Conservation (phyloP, 2,329 filamentous ascomycete genomes). For the Arthrobotrys musiformis region DNA sequence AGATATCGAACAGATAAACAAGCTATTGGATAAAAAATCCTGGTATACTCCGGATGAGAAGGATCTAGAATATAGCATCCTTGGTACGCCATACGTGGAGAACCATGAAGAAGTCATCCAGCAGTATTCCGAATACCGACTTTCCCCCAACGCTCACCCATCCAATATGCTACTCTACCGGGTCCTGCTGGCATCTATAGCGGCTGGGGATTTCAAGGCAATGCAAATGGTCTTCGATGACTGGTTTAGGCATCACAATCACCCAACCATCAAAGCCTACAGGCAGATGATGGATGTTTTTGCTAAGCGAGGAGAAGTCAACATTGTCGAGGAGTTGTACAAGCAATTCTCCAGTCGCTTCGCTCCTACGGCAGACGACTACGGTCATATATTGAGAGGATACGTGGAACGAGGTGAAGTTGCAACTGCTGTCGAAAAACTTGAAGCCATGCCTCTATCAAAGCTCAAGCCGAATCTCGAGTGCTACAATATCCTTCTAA, state of each 20-base stretch:
- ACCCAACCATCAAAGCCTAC: conserved; percentile 60
- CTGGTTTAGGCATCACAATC: conserved; percentile 60
- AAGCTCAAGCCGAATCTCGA: conserved; percentile 69
- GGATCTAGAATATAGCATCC: conserved; percentile 30
- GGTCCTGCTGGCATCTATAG: conserved; percentile 60
- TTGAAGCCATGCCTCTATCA: conserved; percentile 71
- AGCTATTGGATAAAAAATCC: background rate
- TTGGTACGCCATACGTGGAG: conserved; percentile 19
- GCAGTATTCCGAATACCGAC: conserved; percentile 57
- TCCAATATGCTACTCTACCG: conserved; percentile 57
- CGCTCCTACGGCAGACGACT: conserved; percentile 56
- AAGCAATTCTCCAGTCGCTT: conserved; percentile 61
- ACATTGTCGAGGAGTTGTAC: conserved; percentile 65
- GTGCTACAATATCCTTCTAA: conserved; percentile 81
- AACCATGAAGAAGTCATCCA: conserved; percentile 47
- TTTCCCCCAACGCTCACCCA: conserved; percentile 22
- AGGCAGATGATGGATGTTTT: conserved; percentile 63
- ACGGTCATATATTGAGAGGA: conserved; percentile 74
- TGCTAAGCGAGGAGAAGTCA: conserved; percentile 65
- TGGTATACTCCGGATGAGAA: conserved; percentile 24
- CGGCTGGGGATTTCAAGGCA: conserved; percentile 60
- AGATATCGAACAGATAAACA: background rate
- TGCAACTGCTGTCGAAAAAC: conserved; percentile 69
- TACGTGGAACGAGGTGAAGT: conserved; percentile 77
- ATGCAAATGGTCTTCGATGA: conserved; percentile 63